Percentiles rank a stretch among this genome's conserved stretches.
phyloP scores from a whole-genome alignment of 2,329 filamentous ascomycete species.

The Fusarium odoratissimum region DNA sequence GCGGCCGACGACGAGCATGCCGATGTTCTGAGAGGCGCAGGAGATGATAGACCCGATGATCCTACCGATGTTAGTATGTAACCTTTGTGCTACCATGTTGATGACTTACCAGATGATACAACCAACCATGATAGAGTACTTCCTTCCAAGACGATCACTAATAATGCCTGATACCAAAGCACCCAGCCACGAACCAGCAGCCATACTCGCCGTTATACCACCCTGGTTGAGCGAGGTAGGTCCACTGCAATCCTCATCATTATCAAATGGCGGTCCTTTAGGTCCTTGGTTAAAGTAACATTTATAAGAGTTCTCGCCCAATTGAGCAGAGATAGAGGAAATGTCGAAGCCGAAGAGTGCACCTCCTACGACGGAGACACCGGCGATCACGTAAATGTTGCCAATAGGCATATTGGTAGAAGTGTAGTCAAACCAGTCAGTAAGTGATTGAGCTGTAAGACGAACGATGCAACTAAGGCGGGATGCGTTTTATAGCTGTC shows the following conservation, averaged over 20 bases:
- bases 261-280: slow-evolving; percentile 46
- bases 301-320: slow-evolving; percentile 51
- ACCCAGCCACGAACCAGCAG: slow-evolving; percentile 63
- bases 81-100: fast-evolving
- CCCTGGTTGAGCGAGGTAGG: slow-evolving; percentile 59
- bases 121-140: slow-evolving; percentile 63
- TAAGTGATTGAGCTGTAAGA: background rate
- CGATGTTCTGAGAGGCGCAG: slow-evolving; percentile 57
- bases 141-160: slow-evolving; percentile 62
- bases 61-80: slow-evolving; percentile 47
- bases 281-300: slow-evolving; percentile 55
- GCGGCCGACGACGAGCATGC: slow-evolving; percentile 57
- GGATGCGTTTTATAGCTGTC: slow-evolving; percentile 21
- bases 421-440: background rate
- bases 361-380: slow-evolving; percentile 39
- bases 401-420: slow-evolving; percentile 34
- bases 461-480: background rate
- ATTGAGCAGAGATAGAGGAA: slow-evolving; percentile 41
- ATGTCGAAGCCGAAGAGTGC: slow-evolving; percentile 45
- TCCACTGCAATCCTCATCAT: slow-evolving; percentile 48
- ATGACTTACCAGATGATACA: slow-evolving; percentile 61
- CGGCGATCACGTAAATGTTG: slow-evolving; percentile 44
- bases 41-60: slow-evolving; percentile 60
- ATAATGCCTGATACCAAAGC: slow-evolving; percentile 60
- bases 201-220: slow-evolving; percentile 64